These are phyloP conservation scores for Labyrinthula sp. DNA, from an alignment of 352 stramenopile species.

Conservation along the genomic window DNA sequence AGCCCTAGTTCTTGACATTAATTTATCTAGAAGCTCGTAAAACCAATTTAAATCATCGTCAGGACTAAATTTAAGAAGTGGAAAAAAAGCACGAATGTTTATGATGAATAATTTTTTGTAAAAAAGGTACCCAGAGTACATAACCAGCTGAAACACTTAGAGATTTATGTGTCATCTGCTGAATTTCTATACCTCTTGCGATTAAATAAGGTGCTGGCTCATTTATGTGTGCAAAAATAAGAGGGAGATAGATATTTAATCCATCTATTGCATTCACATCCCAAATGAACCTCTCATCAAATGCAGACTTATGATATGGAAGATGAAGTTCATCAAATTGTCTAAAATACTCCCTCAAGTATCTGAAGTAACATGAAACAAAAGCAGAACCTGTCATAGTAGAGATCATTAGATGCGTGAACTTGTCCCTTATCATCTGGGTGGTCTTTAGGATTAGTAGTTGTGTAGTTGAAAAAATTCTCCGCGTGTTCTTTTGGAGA, in stretches of 20 bases:
- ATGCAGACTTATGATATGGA: slow-evolving; percentile 28
- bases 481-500: slow-evolving; percentile 29
- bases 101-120: slow-evolving; percentile 24
- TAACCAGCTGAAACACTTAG: slow-evolving; percentile 18
- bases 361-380: too few relatives aligned
- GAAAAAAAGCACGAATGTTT: too few relatives aligned
- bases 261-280: slow-evolving; percentile 31
- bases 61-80: too few relatives aligned
- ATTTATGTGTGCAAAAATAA: slow-evolving; percentile 28
- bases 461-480: slow-evolving; percentile 30
- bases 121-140: slow-evolving; percentile 23
- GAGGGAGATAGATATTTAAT: slow-evolving; percentile 28
- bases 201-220: slow-evolving; percentile 29
- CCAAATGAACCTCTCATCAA: slow-evolving; percentile 26
- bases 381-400: slow-evolving; percentile 32
- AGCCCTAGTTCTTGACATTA: slow-evolving; percentile 30
- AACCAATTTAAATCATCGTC: too few relatives aligned
- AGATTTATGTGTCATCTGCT: slow-evolving; percentile 30
- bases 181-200: slow-evolving; percentile 28
- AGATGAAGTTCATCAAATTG: slow-evolving; percentile 16
- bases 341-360: slow-evolving; percentile 30
- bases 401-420: slow-evolving; percentile 29
- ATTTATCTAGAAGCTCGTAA: slow-evolving; percentile 17
- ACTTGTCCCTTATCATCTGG: slow-evolving; percentile 25
- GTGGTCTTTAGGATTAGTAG: slow-evolving; percentile 9